phyloP scores from a whole-genome alignment of 176 grass and related monocot species.

The Thinopyrum elongatum region DNA sequence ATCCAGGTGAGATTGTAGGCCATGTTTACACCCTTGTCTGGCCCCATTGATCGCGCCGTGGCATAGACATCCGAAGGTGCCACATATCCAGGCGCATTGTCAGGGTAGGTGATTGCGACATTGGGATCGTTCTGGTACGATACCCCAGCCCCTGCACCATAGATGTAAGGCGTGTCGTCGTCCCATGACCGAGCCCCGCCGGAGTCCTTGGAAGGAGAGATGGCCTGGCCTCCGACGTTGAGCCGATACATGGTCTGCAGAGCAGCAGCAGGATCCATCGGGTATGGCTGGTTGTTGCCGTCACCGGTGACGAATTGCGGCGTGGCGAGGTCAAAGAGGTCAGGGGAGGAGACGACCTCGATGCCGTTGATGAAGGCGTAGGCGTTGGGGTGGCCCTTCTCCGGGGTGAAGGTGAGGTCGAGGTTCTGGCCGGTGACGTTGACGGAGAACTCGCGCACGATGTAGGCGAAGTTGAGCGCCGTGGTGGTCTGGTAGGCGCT shows the following conservation, averaged over 20 bases:
- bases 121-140: slow-evolving; percentile 56
- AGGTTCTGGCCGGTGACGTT: slow-evolving; percentile 60
- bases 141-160: slow-evolving; percentile 49
- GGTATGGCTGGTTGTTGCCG: slow-evolving; percentile 28
- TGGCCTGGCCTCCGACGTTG: slow-evolving; percentile 73
- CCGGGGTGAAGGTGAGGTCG: slow-evolving; percentile 84
- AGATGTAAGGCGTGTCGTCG: slow-evolving; percentile 64
- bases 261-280: slow-evolving; percentile 24
- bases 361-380: slow-evolving; percentile 93
- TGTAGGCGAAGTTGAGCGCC: slow-evolving; percentile 50
- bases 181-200: slow-evolving; percentile 71
- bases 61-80: slow-evolving; percentile 69
- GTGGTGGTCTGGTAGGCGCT: slow-evolving; percentile 64
- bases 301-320: slow-evolving; percentile 33
- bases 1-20: slow-evolving; percentile 81
- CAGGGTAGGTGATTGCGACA: slow-evolving; percentile 58
- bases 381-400: slow-evolving; percentile 45
- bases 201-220: slow-evolving; percentile 68
- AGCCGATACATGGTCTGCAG: slow-evolving; percentile 79
- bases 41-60: slow-evolving; percentile 84
- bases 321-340: slow-evolving; percentile 42
- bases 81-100: slow-evolving; percentile 41
- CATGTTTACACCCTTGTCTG: slow-evolving; percentile 45
- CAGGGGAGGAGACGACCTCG: slow-evolving; percentile 80
- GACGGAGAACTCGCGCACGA: slow-evolving; percentile 70